Conservation (phyloP, 2,329 filamentous ascomycete genomes). For the Nothophaeocryptopus gaeumannii region DNA sequence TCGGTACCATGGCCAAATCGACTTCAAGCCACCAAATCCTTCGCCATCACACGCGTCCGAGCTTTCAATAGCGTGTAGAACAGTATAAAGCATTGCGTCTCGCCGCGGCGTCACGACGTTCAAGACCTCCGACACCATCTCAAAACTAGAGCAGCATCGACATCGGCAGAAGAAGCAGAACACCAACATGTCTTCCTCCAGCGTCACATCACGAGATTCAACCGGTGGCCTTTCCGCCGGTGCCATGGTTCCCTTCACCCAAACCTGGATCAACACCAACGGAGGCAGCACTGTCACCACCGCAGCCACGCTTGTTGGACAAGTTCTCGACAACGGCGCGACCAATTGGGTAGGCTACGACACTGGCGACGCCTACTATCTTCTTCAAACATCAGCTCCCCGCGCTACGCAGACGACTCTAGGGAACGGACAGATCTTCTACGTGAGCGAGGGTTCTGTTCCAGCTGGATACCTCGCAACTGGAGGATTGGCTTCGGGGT, state of each 20-base stretch:
- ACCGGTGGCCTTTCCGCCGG: background rate
- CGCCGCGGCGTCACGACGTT: too few relatives aligned
- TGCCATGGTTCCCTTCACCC: slow-evolving; percentile 31
- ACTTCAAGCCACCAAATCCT: too few relatives aligned
- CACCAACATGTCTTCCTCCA: slow-evolving; percentile 8
- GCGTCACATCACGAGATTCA: background rate
- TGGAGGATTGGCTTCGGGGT: background rate
- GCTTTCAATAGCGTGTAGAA: too few relatives aligned
- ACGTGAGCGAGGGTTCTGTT: slow-evolving; percentile 6
- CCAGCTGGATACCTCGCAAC: slow-evolving; percentile 8
- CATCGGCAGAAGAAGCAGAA: background rate
- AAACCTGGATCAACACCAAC: slow-evolving; percentile 13
- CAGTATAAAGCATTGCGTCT: too few relatives aligned
- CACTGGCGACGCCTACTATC: slow-evolving; percentile 29
- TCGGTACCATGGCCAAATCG: too few relatives aligned
- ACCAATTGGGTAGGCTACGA: slow-evolving; percentile 38
- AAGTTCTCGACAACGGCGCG: slow-evolving; percentile 53
- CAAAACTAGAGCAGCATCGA: too few relatives aligned
- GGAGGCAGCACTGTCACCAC: slow-evolving; percentile 5
- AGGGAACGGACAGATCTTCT: slow-evolving; percentile 8
- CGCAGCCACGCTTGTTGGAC: slow-evolving; percentile 21
- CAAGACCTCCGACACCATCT: too few relatives aligned
- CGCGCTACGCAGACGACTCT: slow-evolving; percentile 9
- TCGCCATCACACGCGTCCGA: too few relatives aligned
- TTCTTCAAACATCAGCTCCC: slow-evolving; percentile 6